Evolutionary conservation across 2,329 filamentous ascomycete genomes (phyloP).

Genomic region (Aureobasidium mangrovei): DNA sequence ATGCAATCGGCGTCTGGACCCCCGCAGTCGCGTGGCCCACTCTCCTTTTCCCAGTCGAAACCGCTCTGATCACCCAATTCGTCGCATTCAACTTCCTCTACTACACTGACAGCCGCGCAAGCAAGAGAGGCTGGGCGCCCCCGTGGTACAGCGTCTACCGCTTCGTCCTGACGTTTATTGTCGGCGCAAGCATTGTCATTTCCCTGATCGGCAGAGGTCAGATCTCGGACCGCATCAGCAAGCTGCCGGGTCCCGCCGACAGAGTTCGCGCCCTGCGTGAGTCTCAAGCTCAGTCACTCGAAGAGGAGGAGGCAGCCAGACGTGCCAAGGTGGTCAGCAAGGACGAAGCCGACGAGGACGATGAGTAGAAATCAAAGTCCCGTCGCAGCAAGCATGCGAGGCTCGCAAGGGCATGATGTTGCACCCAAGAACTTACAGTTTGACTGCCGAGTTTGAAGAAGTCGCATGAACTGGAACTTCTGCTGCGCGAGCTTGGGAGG

Average conservation of each 20-base stretch:
- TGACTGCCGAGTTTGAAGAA: no score
- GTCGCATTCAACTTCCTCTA: constrained; percentile 76
- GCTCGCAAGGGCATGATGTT: no score
- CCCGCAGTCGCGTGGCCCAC: constrained; percentile 85
- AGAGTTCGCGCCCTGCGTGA: constrained; percentile 42
- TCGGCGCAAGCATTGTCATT: constrained; percentile 71
- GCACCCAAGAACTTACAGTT: no score
- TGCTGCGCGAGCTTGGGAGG: background rate
- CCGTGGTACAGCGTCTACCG: constrained; percentile 83
- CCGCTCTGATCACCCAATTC: constrained; percentile 80
- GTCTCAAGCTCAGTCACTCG: constrained; percentile 21
- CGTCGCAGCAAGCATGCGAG: background rate
- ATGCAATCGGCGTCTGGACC: constrained; percentile 71
- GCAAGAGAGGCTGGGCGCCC: constrained; percentile 68
- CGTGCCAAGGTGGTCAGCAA: constrained; percentile 19
- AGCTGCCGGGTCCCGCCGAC: constrained; percentile 36
- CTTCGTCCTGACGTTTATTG: constrained; percentile 84
- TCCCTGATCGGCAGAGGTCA: constrained; percentile 76
- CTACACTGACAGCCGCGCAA: constrained; percentile 69
- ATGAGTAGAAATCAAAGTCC: constrained; percentile 16
- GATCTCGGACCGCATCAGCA: constrained; percentile 51
- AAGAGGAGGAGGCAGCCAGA: constrained; percentile 26
- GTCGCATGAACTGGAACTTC: background rate
- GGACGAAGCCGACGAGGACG: constrained; percentile 18
- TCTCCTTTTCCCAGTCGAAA: constrained; percentile 71